Base-by-base conservation (phyloP, 1,284 basidiomycete species). In the Entoloma clypeatum region DNA sequence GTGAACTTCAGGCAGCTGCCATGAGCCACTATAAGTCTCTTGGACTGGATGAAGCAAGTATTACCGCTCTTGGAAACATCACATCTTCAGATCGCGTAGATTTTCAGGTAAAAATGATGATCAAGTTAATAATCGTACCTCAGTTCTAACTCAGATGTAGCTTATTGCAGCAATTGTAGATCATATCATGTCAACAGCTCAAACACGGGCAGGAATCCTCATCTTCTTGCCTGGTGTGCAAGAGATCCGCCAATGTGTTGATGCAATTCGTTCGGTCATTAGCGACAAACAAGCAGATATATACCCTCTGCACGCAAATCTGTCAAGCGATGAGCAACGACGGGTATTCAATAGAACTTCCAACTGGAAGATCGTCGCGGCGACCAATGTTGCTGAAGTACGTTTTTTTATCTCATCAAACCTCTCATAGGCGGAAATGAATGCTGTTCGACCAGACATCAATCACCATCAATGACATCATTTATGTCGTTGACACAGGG, bases 381-480 rank as follows among this genome's bases (percentile, higher is more conserved):
- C 92, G 1, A 96, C 93, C 6, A 96, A 96, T 53, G 89, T 97
- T 18, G 90, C 89, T 5, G 85, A 87, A 71, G 83, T 76, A 50
- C 33, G 65, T 56, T 4, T 11, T 28, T 9, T 41, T 28, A 7
- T 27, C 26, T 11, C 8, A 14, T 24, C 23, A 21, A 18, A 39
- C 33, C 8, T 23, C 7, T 41, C 25, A 25, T 11, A 10, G n/a
- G n/a, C n/a, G n/a, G n/a, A n/a, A n/a, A n/a, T n/a, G n/a, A n/a
- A 25, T 37, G 7, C 39, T 46, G 27, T n/a, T 39, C 26, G 52
- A 60, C 31, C 5, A 96, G 77, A 96, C 93, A 1, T 93, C 89
- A 3, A 92, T 97, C 49, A 97, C 93, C 1, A 95, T 97, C 48
- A 87, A 93, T 53, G 92, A 94, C 52, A 77, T 94, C 19, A 72